A percentile compares a stretch with the other conserved stretches of the same genome.
Conservation (phyloP, 371 early-diverging fungal species). For the Mortierella sp. region DNA sequence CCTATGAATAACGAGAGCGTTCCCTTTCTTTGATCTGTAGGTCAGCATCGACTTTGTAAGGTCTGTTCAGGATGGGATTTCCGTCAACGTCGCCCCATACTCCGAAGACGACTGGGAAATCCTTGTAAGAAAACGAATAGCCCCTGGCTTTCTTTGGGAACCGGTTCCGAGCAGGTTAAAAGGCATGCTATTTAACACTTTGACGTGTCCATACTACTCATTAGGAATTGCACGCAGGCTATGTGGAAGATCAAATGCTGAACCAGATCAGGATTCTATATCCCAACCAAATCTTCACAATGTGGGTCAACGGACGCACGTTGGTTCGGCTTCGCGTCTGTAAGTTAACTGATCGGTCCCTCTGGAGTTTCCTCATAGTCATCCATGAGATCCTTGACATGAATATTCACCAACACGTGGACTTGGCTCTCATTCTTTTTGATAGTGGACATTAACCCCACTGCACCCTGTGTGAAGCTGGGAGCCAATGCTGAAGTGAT, state of each 20-base stretch:
- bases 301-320: conserved; percentile 80
- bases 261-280: conserved; percentile 81
- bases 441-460: conserved; percentile 70
- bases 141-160: not conserved
- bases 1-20: not conserved
- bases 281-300: conserved; percentile 69
- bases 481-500: conserved; percentile 79
- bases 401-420: not conserved
- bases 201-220: not conserved
- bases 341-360: conserved; percentile 39
- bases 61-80: conserved; percentile 63
- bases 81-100: conserved; percentile 82
- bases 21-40: conserved; percentile 38
- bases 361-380: no score
- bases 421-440: not conserved
- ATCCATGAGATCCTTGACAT: not conserved
- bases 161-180: conserved; percentile 1
- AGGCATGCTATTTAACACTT: not conserved
- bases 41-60: conserved; percentile 72
- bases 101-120: conserved; percentile 92
- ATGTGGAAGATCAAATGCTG: conserved; percentile 81
- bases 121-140: conserved; percentile 59
- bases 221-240: conserved; percentile 83
- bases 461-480: conserved; percentile 65
- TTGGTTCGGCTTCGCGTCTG: conserved; percentile 65